phyloP scores from a whole-genome alignment of 345 rosid genomes.

The Euphorbia peplus region DNA sequence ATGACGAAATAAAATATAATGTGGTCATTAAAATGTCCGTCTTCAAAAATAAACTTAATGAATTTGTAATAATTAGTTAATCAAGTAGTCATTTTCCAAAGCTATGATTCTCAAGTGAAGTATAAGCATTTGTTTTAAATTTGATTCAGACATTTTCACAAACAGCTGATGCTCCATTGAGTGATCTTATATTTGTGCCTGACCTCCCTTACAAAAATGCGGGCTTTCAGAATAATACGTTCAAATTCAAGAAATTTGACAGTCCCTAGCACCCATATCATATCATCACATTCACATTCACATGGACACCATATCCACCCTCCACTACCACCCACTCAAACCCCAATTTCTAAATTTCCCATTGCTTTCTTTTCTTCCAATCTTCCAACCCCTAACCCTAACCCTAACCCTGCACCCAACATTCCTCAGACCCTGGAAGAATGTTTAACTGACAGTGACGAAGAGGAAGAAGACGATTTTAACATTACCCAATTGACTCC shows the following conservation, averaged over 20 bases:
- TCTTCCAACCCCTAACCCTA: slow-evolving; percentile 21
- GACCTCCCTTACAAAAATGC: slow-evolving; percentile 18
- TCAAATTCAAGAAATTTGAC: slow-evolving; percentile 11
- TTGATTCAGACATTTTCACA: slow-evolving; percentile 33
- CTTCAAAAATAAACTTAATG: no score
- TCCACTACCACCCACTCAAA: slow-evolving; percentile 13
- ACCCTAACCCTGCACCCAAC: background rate
- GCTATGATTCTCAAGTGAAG: no score
- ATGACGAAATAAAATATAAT: no score
- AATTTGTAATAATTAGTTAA: no score
- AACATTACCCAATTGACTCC: slow-evolving; percentile 11
- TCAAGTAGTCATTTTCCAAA: no score
- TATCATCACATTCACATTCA: slow-evolving; percentile 1
- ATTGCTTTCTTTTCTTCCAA: slow-evolving; percentile 26
- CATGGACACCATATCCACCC: background rate
- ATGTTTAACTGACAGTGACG: slow-evolving; percentile 7
- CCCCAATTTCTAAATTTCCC: slow-evolving; percentile 12
- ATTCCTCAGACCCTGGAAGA: background rate
- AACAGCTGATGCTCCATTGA: slow-evolving; percentile 26
- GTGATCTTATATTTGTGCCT: background rate
- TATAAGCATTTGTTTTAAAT: no score
- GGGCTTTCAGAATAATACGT: slow-evolving; percentile 25
- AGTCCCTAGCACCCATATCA: slow-evolving; percentile 12
- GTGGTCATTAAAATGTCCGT: no score
- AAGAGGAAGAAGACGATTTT: slow-evolving; percentile 23